A percentile compares a stretch with the other conserved stretches of the same genome.
Evolutionary conservation across 768 basidiomycete species (phyloP).

Genomic region (Pilatotrama ljubarskyi): DNA sequence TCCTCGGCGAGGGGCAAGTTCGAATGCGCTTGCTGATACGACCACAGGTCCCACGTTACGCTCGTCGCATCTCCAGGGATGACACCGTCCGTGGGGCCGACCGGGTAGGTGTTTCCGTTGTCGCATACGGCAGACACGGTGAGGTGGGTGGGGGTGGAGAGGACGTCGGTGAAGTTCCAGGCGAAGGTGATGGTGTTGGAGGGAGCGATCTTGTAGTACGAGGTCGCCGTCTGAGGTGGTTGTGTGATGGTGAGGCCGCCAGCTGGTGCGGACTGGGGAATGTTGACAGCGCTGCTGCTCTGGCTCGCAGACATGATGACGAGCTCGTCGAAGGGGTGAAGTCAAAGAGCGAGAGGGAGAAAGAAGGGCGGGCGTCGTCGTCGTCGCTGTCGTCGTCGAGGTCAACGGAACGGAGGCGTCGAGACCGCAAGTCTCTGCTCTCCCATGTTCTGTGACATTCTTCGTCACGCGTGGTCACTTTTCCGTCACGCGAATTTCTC

Average conservation of each 20-base stretch:
- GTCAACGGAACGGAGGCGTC: background rate
- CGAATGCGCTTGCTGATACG: slow-evolving; percentile 64
- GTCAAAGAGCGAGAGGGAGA: background rate
- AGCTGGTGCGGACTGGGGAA: slow-evolving; percentile 55
- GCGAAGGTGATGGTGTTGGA: slow-evolving; percentile 79
- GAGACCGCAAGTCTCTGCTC: background rate
- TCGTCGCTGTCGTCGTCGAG: slow-evolving; percentile 7
- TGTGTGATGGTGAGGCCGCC: slow-evolving; percentile 75
- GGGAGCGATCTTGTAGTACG: slow-evolving; percentile 86
- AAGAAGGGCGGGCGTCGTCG: slow-evolving; percentile 8
- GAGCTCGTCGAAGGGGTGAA: background rate
- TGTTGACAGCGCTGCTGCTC: slow-evolving; percentile 29
- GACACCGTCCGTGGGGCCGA: slow-evolving; percentile 74
- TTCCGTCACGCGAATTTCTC: background rate
- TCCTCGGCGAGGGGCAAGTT: slow-evolving; percentile 71
- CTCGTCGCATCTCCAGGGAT: slow-evolving; percentile 69
- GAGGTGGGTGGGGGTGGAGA: slow-evolving; percentile 68
- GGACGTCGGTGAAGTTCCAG: slow-evolving; percentile 83
- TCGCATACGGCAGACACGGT: slow-evolving; percentile 82
- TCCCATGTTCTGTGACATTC: background rate
- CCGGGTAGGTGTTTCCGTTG: slow-evolving; percentile 88
- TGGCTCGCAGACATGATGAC: slow-evolving; percentile 3
- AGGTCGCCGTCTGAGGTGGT: slow-evolving; percentile 78
- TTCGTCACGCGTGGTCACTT: background rate
- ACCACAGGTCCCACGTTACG: slow-evolving; percentile 80